phyloP scores from a whole-genome alignment of 2,329 filamentous ascomycete genomes.

The Bipolaris zeicola region DNA sequence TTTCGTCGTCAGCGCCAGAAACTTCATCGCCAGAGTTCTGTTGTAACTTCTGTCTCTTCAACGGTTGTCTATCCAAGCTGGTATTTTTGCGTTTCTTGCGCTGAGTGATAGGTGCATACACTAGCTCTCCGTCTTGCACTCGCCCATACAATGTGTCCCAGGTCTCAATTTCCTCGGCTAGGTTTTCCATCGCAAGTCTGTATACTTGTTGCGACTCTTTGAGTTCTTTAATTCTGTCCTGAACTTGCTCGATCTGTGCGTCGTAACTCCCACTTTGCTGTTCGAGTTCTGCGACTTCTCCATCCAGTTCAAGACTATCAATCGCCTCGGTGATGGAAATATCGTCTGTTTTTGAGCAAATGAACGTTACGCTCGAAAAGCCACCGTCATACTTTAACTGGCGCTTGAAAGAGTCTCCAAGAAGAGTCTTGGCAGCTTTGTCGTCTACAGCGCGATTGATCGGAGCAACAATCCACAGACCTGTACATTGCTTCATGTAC shows the following conservation, averaged over 20 bases:
- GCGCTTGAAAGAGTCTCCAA: conserved; percentile 62
- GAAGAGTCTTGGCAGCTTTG: conserved; percentile 61
- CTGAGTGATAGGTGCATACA: conserved; percentile 46
- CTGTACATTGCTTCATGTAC: conserved; percentile 66
- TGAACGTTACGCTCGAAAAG: conserved; percentile 62
- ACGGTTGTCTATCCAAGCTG: neutral
- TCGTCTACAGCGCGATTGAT: conserved; percentile 66
- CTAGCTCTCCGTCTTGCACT: conserved; percentile 50
- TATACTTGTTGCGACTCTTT: conserved; percentile 46
- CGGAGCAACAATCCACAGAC: conserved; percentile 66
- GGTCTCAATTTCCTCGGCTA: conserved; percentile 52
- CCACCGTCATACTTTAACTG: conserved; percentile 65
- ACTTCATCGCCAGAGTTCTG: neutral
- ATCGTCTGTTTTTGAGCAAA: conserved; percentile 68
- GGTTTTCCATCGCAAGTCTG: conserved; percentile 40
- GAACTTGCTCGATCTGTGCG: conserved; percentile 22
- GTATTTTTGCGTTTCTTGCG: conserved; percentile 53
- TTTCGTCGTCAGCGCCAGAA: conserved; percentile 28
- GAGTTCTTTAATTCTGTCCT: conserved; percentile 31
- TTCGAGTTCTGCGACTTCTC: conserved; percentile 34
- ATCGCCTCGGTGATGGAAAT: conserved; percentile 57
- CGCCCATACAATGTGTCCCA: conserved; percentile 62
- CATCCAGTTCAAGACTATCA: conserved; percentile 47
- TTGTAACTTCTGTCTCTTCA: neutral
- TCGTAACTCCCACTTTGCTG: conserved; percentile 29